Base-by-base conservation (phyloP, 371 early-diverging fungal species). In the Mortierella sp. region DNA sequence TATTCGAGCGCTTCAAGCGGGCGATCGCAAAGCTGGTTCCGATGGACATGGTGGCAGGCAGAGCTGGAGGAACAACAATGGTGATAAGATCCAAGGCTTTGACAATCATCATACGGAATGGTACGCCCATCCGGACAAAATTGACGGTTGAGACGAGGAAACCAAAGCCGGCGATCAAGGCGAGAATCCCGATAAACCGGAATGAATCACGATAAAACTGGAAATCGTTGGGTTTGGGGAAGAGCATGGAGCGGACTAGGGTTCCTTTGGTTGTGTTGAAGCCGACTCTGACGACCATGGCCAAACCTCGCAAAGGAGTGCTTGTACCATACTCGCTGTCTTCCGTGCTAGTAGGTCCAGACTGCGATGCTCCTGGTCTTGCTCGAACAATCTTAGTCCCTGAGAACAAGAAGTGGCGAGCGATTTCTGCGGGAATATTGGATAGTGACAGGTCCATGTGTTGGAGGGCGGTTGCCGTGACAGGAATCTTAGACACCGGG, bases 251-350 rank as follows among this genome's bases (percentile, higher is more conserved):
- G 24, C 96, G 91, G 43, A 99, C 88, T 19, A 99, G 84, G 3
- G 91, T 88, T 37, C 99, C 99, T 73, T 98, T 98, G 29, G 98
- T 92, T 2, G 99, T 97, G 78, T 95, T 93, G 80, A 99, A 98
- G 0, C 99, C 99, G 7, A 96, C 96, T 40, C 96, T 86, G 3
- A 97, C 88, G 5, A 92, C 96, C 84, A 95, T 80, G 1, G 94
- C 96, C 19, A 94, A 85, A 2, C 92, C 90, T 1, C 82, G 67
- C 8, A 54, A 17, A 1, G 50, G 62, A 1, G 63, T 54, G 24
- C 44, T 54, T 12, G 45, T 61, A 21, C 57, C 69, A 31, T 37
- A 45, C 37, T 74, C 69, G 16, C 64, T 66, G 17, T 54, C 57
- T 25, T 50, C 65, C 2, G 45, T 45, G 1, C 31, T 45, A 0